Conservation (phyloP, 257 asterid genomes). For the Penstemon davidsonii region DNA sequence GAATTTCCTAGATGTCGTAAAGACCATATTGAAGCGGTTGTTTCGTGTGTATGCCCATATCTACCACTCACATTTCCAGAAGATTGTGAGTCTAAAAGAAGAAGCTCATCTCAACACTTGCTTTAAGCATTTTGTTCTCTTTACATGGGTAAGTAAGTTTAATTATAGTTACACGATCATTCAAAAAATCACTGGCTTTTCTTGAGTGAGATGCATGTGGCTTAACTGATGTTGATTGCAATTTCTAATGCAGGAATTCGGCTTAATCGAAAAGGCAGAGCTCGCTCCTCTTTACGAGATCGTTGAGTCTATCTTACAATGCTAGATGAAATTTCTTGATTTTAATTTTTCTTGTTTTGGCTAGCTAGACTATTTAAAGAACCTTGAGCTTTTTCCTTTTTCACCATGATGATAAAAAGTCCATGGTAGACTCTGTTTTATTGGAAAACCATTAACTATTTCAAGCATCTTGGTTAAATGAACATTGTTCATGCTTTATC, state of each 20-base stretch:
- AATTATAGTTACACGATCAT: no score
- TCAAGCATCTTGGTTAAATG: no score
- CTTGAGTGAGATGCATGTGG: no score
- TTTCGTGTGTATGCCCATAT: constrained; percentile 57
- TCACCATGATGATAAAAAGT: not conserved
- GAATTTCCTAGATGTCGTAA: constrained; percentile 43
- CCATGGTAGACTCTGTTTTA: not conserved
- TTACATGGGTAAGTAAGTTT: constrained; percentile 36
- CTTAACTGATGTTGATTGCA: not conserved
- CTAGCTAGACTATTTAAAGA: constrained; percentile 5
- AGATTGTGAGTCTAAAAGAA: constrained; percentile 44
- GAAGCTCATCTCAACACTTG: constrained; percentile 59
- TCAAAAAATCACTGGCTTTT: no score
- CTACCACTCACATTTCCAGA: constrained; percentile 53
- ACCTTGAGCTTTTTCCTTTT: constrained; percentile 2
- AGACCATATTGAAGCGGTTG: constrained; percentile 44
- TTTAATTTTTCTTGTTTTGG: not conserved
- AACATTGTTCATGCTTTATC: no score
- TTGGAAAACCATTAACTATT: no score
- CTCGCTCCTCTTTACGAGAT: constrained; percentile 48
- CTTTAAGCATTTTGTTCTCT: constrained; percentile 56
- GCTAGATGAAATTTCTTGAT: constrained; percentile 16
- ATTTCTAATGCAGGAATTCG: constrained; percentile 45
- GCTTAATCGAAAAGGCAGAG: constrained; percentile 44
- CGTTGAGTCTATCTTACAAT: constrained; percentile 36